Evolutionary conservation across 2,329 filamentous ascomycete genomes (phyloP).

Genomic region (Aphanoascus verrucosus): DNA sequence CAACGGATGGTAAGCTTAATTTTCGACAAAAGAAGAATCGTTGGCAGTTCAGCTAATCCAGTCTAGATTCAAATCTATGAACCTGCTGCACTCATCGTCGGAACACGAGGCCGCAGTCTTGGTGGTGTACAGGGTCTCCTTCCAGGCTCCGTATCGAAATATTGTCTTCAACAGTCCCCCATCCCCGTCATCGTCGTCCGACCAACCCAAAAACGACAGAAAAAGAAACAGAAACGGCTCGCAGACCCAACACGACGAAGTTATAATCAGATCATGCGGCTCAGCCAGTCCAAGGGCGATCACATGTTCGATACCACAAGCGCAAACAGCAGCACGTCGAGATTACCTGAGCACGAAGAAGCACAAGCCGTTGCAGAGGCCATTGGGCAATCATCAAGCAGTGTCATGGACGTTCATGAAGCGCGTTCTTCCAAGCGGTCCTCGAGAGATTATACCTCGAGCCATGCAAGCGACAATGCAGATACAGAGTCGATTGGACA

Average conservation of each 20-base stretch:
- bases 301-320: slow-evolving; percentile 45
- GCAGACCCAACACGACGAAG: slow-evolving; percentile 64
- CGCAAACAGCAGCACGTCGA: slow-evolving; percentile 36
- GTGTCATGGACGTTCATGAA: neutral
- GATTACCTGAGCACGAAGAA: slow-evolving; percentile 39
- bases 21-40: neutral
- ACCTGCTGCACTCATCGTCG: slow-evolving; percentile 81
- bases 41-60: neutral
- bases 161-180: slow-evolving; percentile 85
- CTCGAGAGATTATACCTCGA: slow-evolving; percentile 3
- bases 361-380: slow-evolving; percentile 42
- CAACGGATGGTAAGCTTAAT: slow-evolving; percentile 68
- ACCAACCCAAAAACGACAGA: slow-evolving; percentile 73
- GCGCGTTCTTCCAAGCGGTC: slow-evolving; percentile 4
- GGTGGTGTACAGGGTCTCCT: slow-evolving; percentile 78
- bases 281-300: slow-evolving; percentile 44
- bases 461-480: slow-evolving; percentile 1
- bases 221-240: slow-evolving; percentile 77
- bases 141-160: slow-evolving; percentile 84
- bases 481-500: slow-evolving; percentile 11
- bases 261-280: slow-evolving; percentile 66
- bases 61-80: slow-evolving; percentile 78
- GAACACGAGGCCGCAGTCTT: slow-evolving; percentile 72
- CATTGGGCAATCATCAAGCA: slow-evolving; percentile 32
- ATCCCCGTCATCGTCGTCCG: slow-evolving; percentile 88